Evolutionary conservation across 1,139 yeast species (phyloP).

Genomic region (Dujonia santamariae): DNA sequence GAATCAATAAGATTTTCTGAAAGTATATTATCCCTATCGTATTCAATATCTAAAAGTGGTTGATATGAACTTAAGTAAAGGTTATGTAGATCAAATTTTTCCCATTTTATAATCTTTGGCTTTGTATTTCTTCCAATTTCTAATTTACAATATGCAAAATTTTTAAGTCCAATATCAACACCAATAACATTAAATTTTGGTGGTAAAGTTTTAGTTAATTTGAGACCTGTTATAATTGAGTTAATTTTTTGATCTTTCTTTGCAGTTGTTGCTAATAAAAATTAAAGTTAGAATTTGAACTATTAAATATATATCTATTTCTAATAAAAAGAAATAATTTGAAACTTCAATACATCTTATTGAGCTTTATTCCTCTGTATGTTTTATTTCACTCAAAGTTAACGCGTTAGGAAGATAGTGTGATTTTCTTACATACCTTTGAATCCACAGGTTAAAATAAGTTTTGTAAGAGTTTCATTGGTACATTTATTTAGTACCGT

Average conservation of each 20-base stretch:
- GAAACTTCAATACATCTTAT: background rate
- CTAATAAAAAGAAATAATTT: background rate
- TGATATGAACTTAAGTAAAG: slow-evolving; percentile 2
- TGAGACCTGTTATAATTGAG: slow-evolving; percentile 6
- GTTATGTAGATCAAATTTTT: slow-evolving; percentile 8
- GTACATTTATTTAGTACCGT: slow-evolving; percentile 6
- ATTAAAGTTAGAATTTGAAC: too few relatives aligned
- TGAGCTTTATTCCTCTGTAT: background rate
- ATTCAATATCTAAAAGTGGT: slow-evolving; percentile 2
- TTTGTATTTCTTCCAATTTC: slow-evolving; percentile 1
- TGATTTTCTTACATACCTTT: slow-evolving; percentile 3
- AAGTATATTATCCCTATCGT: slow-evolving; percentile 5
- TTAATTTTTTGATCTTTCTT: slow-evolving; percentile 6
- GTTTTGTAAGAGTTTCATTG: slow-evolving; percentile 4
- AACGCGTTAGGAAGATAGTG: background rate
- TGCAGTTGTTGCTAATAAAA: slow-evolving; percentile 4
- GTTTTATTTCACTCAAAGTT: background rate
- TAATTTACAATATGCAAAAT: slow-evolving; percentile 8
- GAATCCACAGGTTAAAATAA: slow-evolving; percentile 7
- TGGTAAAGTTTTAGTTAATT: slow-evolving; percentile 5
- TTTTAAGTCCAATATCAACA: slow-evolving; percentile 9
- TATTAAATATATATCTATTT: too few relatives aligned
- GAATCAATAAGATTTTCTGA: slow-evolving; percentile 8
- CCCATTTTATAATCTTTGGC: slow-evolving; percentile 7
- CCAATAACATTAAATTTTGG: slow-evolving; percentile 6